A percentile compares a stretch with the other conserved stretches of the same genome.
These are phyloP conservation scores for Caloboletus firmus DNA, from an alignment of 1,284 basidiomycete genomes.

Conservation along the genomic window DNA sequence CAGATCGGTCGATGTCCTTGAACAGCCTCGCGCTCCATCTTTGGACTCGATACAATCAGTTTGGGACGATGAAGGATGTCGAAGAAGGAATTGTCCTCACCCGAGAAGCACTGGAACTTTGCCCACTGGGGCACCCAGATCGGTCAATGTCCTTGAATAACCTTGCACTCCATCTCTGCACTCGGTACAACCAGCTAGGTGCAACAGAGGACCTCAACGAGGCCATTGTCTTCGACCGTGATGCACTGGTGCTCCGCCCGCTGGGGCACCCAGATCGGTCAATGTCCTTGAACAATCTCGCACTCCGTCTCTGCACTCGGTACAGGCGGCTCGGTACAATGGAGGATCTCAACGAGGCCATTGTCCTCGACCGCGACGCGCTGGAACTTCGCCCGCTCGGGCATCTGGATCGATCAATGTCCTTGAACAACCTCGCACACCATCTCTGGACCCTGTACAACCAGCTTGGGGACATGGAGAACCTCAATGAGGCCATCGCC, in stretches of 20 bases:
- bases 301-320: background rate
- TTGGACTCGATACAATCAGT: too few species aligned
- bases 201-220: background rate
- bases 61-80: background rate
- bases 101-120: background rate
- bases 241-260: background rate
- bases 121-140: background rate
- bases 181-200: too few species aligned
- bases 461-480: background rate
- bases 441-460: background rate
- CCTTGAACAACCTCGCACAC: background rate
- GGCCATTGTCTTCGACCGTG: background rate
- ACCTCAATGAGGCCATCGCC: background rate
- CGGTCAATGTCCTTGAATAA: too few species aligned
- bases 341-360: too few species aligned
- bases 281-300: background rate
- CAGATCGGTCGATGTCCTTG: too few species aligned
- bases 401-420: background rate
- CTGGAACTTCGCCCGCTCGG: background rate
- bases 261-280: background rate
- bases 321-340: too few species aligned
- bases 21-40: too few species aligned
- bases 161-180: too few species aligned
- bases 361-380: too few species aligned
- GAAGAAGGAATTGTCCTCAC: background rate